These are phyloP conservation scores for Blumeria hordei DNA, from an alignment of 2,329 filamentous ascomycete species.

Conservation along the genomic window DNA sequence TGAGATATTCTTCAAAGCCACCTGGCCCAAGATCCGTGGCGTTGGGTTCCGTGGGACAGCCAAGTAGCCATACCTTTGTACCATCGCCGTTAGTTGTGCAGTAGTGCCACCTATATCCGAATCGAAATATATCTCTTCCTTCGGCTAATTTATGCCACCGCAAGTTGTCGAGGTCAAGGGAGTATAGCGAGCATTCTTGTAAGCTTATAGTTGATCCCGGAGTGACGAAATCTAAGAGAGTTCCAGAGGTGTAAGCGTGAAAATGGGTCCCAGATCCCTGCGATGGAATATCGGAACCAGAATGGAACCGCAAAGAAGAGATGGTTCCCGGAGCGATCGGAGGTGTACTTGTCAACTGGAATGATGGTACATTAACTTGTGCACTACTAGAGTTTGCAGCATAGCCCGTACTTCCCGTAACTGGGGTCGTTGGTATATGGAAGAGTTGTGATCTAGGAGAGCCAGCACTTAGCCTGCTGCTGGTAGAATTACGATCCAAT, in stretches of 20 bases:
- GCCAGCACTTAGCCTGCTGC: constrained; percentile 16
- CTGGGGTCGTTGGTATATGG: constrained; percentile 20
- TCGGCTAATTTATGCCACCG: constrained; percentile 92
- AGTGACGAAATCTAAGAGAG: constrained; percentile 80
- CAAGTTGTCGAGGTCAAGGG: constrained; percentile 63
- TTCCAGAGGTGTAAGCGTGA: constrained; percentile 81
- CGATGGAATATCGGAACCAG: constrained; percentile 62
- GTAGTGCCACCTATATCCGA: constrained; percentile 93
- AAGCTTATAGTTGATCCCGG: constrained; percentile 69
- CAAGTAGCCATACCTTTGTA: constrained; percentile 91
- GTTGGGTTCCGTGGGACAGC: constrained; percentile 53
- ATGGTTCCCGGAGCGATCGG: constrained; percentile 75
- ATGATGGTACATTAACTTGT: constrained; percentile 40
- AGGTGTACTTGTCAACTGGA: constrained; percentile 46
- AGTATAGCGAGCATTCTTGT: constrained; percentile 73
- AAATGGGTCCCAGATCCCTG: constrained; percentile 87
- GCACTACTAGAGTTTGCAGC: constrained; percentile 43
- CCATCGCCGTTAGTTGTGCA: constrained; percentile 89
- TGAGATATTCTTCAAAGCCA: constrained; percentile 54
- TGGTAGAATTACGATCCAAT: constrained; percentile 18
- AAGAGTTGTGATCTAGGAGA: constrained; percentile 27
- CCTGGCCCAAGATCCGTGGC: constrained; percentile 41
- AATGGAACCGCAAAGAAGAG: constrained; percentile 72
- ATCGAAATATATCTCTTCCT: constrained; percentile 76
- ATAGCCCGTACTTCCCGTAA: constrained; percentile 35